A percentile compares a stretch with the other conserved stretches of the same genome.
Conservation (phyloP, 257 asterid species). For the Echites panduratus region DNA sequence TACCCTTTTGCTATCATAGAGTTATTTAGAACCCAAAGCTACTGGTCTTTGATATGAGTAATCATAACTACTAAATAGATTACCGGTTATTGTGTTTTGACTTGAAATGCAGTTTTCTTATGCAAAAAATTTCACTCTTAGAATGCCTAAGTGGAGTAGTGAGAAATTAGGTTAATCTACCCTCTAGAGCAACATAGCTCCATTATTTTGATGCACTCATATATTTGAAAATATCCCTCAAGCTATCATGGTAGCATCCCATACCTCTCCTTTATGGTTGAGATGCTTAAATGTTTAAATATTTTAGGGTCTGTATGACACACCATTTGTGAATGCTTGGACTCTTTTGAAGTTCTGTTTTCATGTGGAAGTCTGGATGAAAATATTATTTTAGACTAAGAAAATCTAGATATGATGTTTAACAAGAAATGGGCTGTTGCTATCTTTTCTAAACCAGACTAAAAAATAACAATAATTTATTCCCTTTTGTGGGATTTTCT, state of each 20-base stretch:
- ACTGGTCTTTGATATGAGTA: neutral
- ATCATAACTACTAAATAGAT: neutral
- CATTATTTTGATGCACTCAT: neutral
- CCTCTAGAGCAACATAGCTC: neutral
- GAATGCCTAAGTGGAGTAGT: too few relatives aligned
- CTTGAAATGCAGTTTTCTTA: neutral
- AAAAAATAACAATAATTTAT: neutral
- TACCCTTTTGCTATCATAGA: neutral
- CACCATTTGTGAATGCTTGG: neutral
- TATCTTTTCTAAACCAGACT: neutral
- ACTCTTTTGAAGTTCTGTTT: neutral
- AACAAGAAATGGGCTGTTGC: neutral
- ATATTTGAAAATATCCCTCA: neutral
- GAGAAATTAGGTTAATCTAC: neutral
- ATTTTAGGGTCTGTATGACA: neutral
- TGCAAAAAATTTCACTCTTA: neutral
- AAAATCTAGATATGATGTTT: neutral
- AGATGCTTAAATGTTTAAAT: neutral
- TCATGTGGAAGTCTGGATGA: neutral
- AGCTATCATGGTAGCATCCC: neutral
- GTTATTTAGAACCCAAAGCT: neutral
- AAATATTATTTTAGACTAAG: neutral
- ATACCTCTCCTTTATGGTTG: neutral
- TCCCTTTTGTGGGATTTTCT: neutral
- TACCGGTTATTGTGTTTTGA: neutral